Conservation (phyloP, 1,139 yeast species). For the Komagataea norvegica region DNA sequence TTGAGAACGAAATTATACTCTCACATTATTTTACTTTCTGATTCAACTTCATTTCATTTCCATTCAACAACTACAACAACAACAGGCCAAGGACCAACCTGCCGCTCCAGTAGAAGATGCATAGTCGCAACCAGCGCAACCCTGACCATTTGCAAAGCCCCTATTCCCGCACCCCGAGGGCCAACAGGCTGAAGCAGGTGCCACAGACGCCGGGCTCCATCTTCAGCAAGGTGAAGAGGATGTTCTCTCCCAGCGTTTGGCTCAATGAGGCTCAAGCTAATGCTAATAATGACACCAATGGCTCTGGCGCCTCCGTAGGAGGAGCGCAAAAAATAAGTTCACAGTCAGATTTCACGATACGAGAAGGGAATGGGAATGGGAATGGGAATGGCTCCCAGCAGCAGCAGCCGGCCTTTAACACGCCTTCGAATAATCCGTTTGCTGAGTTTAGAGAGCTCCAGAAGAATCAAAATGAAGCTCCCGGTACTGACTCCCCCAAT, state of each 20-base stretch:
- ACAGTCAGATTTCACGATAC: no score
- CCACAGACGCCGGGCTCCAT: constrained; percentile 21
- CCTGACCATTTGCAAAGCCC: constrained; percentile 16
- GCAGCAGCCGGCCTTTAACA: constrained; percentile 1
- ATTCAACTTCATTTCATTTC: no score
- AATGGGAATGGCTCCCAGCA: no score
- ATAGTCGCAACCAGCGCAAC: constrained; percentile 2
- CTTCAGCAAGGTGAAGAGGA: constrained; percentile 22
- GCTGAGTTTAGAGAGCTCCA: constrained; percentile 19
- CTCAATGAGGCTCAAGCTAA: no score
- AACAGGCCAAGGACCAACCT: no score
- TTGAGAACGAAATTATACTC: no score
- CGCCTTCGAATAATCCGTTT: constrained; percentile 19
- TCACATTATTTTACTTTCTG: no score
- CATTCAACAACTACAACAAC: no score
- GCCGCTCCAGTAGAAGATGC: constrained; percentile 1
- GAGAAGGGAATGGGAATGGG: no score
- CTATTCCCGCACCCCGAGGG: constrained; percentile 14
- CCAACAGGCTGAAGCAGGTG: not conserved
- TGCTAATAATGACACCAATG: constrained; percentile 8
- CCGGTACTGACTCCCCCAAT: constrained; percentile 37
- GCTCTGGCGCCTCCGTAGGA: not conserved
- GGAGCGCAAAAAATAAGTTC: no score
- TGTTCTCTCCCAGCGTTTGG: constrained; percentile 24
- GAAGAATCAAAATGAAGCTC: constrained; percentile 4